Evolutionary conservation across 768 basidiomycete genomes (phyloP).

Genomic region (Tricholoma saponaceum): DNA sequence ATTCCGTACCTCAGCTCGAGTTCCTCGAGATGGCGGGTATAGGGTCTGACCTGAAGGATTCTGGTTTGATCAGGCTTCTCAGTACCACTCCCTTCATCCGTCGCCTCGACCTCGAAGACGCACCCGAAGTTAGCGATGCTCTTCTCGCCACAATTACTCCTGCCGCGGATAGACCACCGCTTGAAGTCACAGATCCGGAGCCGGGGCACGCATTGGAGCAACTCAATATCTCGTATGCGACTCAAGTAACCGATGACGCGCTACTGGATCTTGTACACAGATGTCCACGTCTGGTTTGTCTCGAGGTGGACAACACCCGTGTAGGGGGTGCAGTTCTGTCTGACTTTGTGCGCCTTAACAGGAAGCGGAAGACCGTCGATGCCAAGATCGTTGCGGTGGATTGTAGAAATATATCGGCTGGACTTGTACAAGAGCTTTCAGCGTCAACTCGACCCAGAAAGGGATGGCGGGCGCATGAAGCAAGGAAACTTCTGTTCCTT

Average conservation of each 20-base stretch:
- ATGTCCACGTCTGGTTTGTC: conserved; percentile 56
- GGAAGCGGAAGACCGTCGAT: conserved; percentile 41
- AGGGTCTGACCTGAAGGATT: conserved; percentile 62
- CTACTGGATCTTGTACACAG: conserved; percentile 58
- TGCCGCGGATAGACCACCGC: background rate
- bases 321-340: conserved; percentile 56
- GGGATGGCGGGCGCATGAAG: conserved; percentile 75
- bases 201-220: conserved; percentile 71
- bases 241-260: conserved; percentile 59
- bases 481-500: conserved; percentile 63
- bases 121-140: conserved; percentile 64
- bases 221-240: conserved; percentile 64
- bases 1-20: conserved; percentile 67
- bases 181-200: conserved; percentile 24
- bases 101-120: conserved; percentile 85
- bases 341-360: conserved; percentile 60
- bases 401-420: conserved; percentile 67
- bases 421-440: conserved; percentile 56
- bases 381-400: conserved; percentile 69
- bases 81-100: conserved; percentile 66
- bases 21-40: conserved; percentile 79
- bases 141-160: conserved; percentile 69
- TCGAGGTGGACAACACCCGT: conserved; percentile 82
- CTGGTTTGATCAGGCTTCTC: conserved; percentile 71
- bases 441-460: conserved; percentile 57